Base-by-base conservation (phyloP, 2,329 filamentous ascomycete species). In the Trichothecium sympodiale region DNA sequence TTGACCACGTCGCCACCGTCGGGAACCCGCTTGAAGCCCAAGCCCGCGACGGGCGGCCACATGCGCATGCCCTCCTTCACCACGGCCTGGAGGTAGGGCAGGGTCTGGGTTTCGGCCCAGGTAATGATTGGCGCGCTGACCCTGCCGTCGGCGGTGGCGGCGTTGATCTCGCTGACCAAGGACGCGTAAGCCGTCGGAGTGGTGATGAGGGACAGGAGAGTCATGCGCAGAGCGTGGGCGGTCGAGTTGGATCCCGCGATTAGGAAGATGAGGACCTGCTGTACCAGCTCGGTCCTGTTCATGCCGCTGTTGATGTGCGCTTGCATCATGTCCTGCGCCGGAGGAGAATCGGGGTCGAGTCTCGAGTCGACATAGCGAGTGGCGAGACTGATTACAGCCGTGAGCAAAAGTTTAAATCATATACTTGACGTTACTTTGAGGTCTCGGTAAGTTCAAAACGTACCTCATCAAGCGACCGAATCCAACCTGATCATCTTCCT, bases 241-340 rank as follows among this genome's bases (percentile, higher is more conserved):
- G 73, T 75, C 0, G 72, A 74, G 52, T 77, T 73, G 15, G 73
- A 74, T 17, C 74, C 74, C 13, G 72, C 71, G 46, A 75, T 70
- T 42, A 62, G 59, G 15, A 60, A 55, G 8, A 64, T 50, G 20
- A 59, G 56, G 1, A 56, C 55, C 34, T 63, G 58, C 17, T 25
- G 20, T 25, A 25, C 60, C 52, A 62, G 49, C 17, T 61, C 55
- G 8, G 53, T 41, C 16, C 50, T 47, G 3, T 43, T 47, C 42
- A 62, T 54, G 2, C 57, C 57, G 14, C 52, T 56, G 29, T 54
- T 51, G 15, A 61, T 56, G 33, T 63, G 60, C 4, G 53, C 52
- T 26, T 60, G 55, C 45, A 60, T 54, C 57, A 62, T 60, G 32
- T 61, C 59, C 5, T 51, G 52, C 28, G 49, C 49, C 7, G 33